Evolutionary conservation across 2,329 filamentous ascomycete genomes (phyloP).

Genomic region (Monilinia aucupariae): DNA sequence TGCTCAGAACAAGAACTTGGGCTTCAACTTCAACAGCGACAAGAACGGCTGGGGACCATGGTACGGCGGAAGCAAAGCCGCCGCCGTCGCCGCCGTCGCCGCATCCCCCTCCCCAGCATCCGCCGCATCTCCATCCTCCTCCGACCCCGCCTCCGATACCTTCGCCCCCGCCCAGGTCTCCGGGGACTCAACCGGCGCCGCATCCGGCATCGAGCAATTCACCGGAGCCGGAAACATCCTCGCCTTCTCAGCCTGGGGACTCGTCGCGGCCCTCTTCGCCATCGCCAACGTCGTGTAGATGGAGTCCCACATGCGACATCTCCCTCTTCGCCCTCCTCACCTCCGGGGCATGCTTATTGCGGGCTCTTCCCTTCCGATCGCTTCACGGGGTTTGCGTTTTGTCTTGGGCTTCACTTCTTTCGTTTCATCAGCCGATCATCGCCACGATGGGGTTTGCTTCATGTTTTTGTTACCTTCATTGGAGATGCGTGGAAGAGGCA

Average conservation of each 20-base stretch:
- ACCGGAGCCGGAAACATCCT: constrained; percentile 7
- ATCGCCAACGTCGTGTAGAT: constrained; percentile 6
- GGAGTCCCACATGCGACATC: neutral
- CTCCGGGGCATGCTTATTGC: neutral
- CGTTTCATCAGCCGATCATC: constrained; percentile 1
- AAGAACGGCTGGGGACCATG: constrained; percentile 6
- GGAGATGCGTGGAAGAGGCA: constrained; percentile 1
- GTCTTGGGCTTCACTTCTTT: constrained; percentile 1
- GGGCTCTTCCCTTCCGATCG: neutral
- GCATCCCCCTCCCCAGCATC: too few relatives aligned
- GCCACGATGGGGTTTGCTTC: neutral
- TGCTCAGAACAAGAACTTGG: constrained; percentile 9
- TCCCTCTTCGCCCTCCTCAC: neutral
- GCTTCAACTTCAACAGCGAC: neutral
- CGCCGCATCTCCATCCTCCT: neutral
- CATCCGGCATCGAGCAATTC: neutral
- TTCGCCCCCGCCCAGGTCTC: neutral
- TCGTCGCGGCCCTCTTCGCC: constrained; percentile 6
- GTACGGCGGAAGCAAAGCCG: constrained; percentile 11
- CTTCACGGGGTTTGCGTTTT: neutral
- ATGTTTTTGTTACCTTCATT: neutral
- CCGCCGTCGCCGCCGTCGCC: neutral
- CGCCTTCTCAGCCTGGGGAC: constrained; percentile 5
- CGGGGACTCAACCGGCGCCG: neutral
- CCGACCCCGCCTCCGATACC: neutral